phyloP scores from a whole-genome alignment of 2,329 filamentous ascomycete genomes.

The Acrodontium crateriforme region DNA sequence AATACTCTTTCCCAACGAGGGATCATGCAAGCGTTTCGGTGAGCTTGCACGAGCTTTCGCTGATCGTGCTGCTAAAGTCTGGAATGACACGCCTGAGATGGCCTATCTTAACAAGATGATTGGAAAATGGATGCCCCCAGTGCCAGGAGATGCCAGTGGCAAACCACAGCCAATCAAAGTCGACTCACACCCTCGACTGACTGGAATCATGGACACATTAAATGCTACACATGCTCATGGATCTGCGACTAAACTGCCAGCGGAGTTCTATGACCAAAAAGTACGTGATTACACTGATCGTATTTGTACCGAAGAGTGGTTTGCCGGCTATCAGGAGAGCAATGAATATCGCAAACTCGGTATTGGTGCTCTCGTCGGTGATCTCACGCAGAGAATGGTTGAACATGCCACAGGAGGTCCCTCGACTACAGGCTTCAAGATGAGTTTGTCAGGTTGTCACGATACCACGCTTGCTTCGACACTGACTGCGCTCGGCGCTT shows the following conservation, averaged over 20 bases:
- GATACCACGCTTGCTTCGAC: slow-evolving; percentile 82
- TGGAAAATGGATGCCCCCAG: slow-evolving; percentile 72
- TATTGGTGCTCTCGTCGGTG: slow-evolving; percentile 72
- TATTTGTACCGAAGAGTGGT: slow-evolving; percentile 86
- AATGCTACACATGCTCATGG: slow-evolving; percentile 82
- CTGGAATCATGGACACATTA: slow-evolving; percentile 86
- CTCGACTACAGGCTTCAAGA: slow-evolving; percentile 39
- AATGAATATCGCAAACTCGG: slow-evolving; percentile 78
- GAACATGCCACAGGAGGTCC: slow-evolving; percentile 28
- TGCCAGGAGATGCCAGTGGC: too few relatives aligned
- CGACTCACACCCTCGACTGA: slow-evolving; percentile 69
- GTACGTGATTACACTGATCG: slow-evolving; percentile 54
- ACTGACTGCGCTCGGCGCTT: slow-evolving; percentile 66
- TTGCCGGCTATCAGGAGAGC: slow-evolving; percentile 69
- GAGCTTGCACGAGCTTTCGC: slow-evolving; percentile 35
- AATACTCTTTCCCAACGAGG: slow-evolving; percentile 37
- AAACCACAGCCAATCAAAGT: slow-evolving; percentile 52
- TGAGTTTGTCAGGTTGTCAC: slow-evolving; percentile 76
- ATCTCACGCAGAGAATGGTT: slow-evolving; percentile 49
- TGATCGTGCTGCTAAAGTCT: slow-evolving; percentile 31
- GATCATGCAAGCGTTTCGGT: slow-evolving; percentile 33
- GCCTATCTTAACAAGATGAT: slow-evolving; percentile 64
- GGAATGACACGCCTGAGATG: slow-evolving; percentile 59
- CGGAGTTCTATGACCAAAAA: slow-evolving; percentile 73
- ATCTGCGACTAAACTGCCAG: slow-evolving; percentile 60